phyloP scores from a whole-genome alignment of 371 early-diverging fungal genomes.

The Fennellomyces sp. region DNA sequence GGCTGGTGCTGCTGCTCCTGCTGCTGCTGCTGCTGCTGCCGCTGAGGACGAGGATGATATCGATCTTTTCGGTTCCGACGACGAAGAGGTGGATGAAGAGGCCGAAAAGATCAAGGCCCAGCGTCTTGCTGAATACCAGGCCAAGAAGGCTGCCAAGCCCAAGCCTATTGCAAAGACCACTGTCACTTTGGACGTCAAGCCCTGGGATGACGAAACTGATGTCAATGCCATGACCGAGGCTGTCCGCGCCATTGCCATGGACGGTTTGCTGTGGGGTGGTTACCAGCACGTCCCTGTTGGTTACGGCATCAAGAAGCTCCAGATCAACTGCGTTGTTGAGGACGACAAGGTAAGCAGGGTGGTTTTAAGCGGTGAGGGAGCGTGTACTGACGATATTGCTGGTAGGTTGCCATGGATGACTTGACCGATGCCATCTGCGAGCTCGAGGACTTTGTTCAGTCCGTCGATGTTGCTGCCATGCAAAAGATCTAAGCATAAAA shows the following conservation, averaged over 20 bases:
- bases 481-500: constrained; percentile 82
- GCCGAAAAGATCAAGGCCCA: constrained; percentile 87
- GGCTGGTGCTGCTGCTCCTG: constrained; percentile 39
- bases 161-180: constrained; percentile 92
- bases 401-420: constrained; percentile 69
- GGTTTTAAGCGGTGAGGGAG: neutral
- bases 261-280: constrained; percentile 93
- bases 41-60: constrained; percentile 92
- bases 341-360: constrained; percentile 78
- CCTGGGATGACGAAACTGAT: constrained; percentile 97
- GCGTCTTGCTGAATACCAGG: constrained; percentile 91
- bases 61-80: constrained; percentile 96
- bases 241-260: constrained; percentile 81
- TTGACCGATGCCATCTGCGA: constrained; percentile 78
- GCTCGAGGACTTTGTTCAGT: constrained; percentile 90
- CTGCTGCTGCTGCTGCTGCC: constrained; percentile 34
- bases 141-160: constrained; percentile 94
- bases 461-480: constrained; percentile 92
- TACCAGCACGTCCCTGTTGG: constrained; percentile 81
- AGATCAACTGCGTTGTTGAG: constrained; percentile 91
- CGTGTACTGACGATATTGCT: neutral
- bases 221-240: constrained; percentile 74
- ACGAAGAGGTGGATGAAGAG: constrained; percentile 89
- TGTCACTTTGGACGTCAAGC: constrained; percentile 93
- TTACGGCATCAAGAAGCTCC: constrained; percentile 94